Evolutionary conservation across 768 basidiomycete species (phyloP), one percentile per base, ranked within the genome.

Genomic region (Crucibulum laeve): DNA sequence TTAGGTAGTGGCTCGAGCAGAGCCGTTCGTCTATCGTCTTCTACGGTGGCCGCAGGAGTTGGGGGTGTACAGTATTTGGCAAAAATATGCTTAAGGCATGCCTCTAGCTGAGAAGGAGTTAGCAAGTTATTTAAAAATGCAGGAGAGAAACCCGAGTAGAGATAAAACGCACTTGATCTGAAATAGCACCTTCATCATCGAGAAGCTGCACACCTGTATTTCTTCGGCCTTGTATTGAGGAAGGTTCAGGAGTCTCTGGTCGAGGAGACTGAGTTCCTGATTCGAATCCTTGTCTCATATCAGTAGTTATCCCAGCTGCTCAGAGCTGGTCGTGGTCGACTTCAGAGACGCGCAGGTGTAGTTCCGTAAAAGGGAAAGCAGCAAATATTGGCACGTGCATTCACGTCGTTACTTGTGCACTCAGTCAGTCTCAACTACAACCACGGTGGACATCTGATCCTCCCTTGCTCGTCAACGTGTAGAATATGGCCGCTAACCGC

Each of bases 1-100:
- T 73, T 67, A 3, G 70, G 63, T n/a, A 70, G 69, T 7, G 82
- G 79, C 5, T 58, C 59, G 14, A 76, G 67, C 26, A 83, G 53
- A 18, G 54, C 52, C 23, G 47, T 55, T 25, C 57, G 50, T 41
- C 56, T 60, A 15, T 56, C 39, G 30, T 44, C 58, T 18, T 38
- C 44, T 22, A 42, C 43, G 4, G 44, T 42, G 32, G 45, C 54
- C 24, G 25, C 45, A 24, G 47, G 50, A 28, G 62, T 59, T 24
- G 62, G 47, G 7, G 82, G 83, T 17, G 67, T 72, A 61, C 87
- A 87, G 53, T 86, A 89, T 60, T 87, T 87, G 18, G 81, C 75
- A 55, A 90, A 90, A 41, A 91, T 87, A 52, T 87, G 84, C 48
- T 76, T 77, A 39, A 90, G 68, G 58, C 82, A 87, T 33, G 59